Evolutionary conservation across 1,139 yeast genomes (phyloP), one percentile per base, ranked within the genome.

Genomic region (Dujonia santamariae): DNA sequence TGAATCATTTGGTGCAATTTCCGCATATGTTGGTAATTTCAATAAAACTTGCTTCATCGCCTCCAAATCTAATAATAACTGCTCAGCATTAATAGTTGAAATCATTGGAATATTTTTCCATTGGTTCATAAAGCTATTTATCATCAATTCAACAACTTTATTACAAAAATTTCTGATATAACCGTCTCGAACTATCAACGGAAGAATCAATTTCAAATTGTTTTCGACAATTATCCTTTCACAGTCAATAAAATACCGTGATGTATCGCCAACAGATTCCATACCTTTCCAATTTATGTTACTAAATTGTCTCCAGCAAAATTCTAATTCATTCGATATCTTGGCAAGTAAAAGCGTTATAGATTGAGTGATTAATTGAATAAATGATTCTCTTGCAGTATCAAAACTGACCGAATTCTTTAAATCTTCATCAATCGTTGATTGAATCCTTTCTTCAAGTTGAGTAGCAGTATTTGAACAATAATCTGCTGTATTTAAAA

Each of bases 401-500:
- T 80, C 85, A 48, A 87, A 80, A 26, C 69, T 59, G 44, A 48
- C 64, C 44, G 41, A 61, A 47, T 30, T 56, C 54, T 41, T 60
- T 53, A 40, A 67, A 46, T 40, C 63, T 50, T 40, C 54, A 34
- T 42, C 65, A 24, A 80, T 66, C 25, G 79, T 59, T 15, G 71
- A 72, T 9, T 61, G 53, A 34, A 92, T 60, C 45, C 75, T 78
- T 27, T 81, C 85, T 47, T 79, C 87, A 35, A 92, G 63, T 52
- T 92, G 97, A 14, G 72, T 73, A 3, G 83, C 77, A 5, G 96
- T 92, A 13, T 78, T 71, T 19, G 85, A 75, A 41, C 95, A 81
- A 56, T 90, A 92, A 51, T 92, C 96, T 1, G 96, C 88, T 0
- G 98, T 92, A 47, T 88, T 86, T 21, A 92, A 60, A 8, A 88